A percentile compares a stretch with the other conserved stretches of the same genome.
Conservation (phyloP, 257 asterid genomes). For the Solanum dulcamara region DNA sequence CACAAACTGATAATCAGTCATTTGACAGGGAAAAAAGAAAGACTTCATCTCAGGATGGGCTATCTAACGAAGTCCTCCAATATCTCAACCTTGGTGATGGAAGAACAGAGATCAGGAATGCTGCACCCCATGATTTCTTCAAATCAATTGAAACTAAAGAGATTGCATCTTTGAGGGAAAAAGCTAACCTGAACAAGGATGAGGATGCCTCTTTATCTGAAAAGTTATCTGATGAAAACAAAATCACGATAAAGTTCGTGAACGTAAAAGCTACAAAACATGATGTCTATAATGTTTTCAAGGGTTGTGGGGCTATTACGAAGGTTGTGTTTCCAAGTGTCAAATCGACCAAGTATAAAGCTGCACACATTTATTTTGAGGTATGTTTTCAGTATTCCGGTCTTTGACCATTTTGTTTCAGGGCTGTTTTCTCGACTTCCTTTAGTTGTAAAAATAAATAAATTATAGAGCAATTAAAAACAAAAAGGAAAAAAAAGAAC, state of each 20-base stretch:
- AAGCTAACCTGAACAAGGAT: conserved; percentile 7
- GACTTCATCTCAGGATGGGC: not conserved
- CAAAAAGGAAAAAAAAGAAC: not conserved
- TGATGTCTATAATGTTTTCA: not conserved
- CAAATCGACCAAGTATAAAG: conserved; percentile 5
- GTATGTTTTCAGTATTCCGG: conserved; percentile 13
- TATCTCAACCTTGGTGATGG: conserved; percentile 2
- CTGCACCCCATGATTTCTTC: not conserved
- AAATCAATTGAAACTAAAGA: not conserved
- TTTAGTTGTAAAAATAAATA: not conserved
- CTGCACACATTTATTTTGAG: conserved; percentile 37
- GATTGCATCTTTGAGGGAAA: conserved; percentile 1
- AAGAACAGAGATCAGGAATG: conserved; percentile 1
- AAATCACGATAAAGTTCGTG: conserved; percentile 34
- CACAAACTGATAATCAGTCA: conserved; percentile 1
- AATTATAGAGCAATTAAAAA: not conserved
- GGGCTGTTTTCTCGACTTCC: not conserved
- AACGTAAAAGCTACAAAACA: not conserved
- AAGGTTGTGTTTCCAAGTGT: conserved; percentile 15
- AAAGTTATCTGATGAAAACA: conserved; percentile 15
- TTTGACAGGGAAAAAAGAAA: conserved; percentile 1
- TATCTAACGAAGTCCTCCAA: not conserved
- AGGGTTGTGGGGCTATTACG: conserved; percentile 27
- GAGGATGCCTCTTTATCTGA: not conserved
- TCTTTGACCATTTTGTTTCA: not conserved